Base-by-base conservation (phyloP, 768 basidiomycete species). In the Sistotremastrum suecicum region DNA sequence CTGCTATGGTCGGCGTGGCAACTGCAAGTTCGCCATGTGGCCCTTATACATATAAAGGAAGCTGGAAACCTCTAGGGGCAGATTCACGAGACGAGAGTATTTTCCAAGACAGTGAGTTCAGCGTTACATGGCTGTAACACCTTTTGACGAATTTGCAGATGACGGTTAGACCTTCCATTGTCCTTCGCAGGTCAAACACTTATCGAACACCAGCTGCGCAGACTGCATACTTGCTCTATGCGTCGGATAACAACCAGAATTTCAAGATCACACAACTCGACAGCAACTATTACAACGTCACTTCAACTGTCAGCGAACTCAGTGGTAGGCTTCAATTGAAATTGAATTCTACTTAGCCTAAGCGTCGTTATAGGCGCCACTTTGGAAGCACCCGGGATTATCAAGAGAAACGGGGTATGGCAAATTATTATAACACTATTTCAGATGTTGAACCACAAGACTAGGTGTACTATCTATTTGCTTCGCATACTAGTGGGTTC, bases 231-330 rank as follows among this genome's bases (percentile, higher is more conserved):
- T 65, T 80, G 9, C 63, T 80, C 11, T 80, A 77, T 52, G 77
- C 77, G 11, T 77, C 75, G 4, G 76, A 80, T 59, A 75, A 75
- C 58, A 80, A 80, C 56, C 74, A 76, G 59, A 74, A 78, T 55
- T 78, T 78, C 67, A 80, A 80, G 65, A 77, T 80, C 28, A 66
- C 76, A 8, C 60, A 59, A 42, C 58, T 78, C 45, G 74, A 76
- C 50, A 49, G 67, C n/a, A 69, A 77, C 54, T 80, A 76, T 50
- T 74, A 76, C 53, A 74, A 71, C 47, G 72, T 80, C 11, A 63
- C 66, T 0, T 59, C 69, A 7, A 65, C 71, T 45, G 66, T 66
- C 3, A 68, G 67, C 45, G 65, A 66, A 5, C 54, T 76, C 40
- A 54, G 63, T 45, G 70, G 73, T 71, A 42, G 6, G 65, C 43